These are phyloP conservation scores for Mycena vitilis DNA, from an alignment of 768 basidiomycete species.

Conservation along the genomic window DNA sequence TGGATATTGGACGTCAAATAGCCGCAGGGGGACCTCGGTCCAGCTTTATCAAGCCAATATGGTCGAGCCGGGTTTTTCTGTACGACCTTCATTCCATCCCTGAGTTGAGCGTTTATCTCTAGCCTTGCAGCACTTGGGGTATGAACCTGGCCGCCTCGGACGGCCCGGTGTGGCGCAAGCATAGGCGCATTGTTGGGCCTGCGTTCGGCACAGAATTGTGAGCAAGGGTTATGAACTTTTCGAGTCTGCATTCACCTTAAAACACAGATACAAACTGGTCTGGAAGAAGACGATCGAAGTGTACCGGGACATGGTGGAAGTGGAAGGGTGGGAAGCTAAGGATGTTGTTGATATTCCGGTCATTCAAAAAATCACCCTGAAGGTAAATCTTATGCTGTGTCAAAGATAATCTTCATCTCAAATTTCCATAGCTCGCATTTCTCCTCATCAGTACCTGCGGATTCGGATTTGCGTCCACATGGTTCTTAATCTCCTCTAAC, in stretches of 20 bases:
- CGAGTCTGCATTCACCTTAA: not conserved
- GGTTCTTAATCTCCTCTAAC: slow-evolving; percentile 38
- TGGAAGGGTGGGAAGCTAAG: slow-evolving; percentile 49
- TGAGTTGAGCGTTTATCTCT: not conserved
- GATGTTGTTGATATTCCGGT: slow-evolving; percentile 43
- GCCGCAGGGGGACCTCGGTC: slow-evolving; percentile 52
- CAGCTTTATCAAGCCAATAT: slow-evolving; percentile 52
- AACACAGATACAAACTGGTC: slow-evolving; percentile 52
- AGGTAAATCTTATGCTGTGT: slow-evolving; percentile 39
- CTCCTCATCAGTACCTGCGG: slow-evolving; percentile 58
- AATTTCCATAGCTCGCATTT: slow-evolving; percentile 51
- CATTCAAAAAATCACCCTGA: slow-evolving; percentile 50
- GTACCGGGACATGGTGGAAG: slow-evolving; percentile 53
- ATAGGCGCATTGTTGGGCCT: slow-evolving; percentile 48
- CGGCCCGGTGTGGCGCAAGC: slow-evolving; percentile 47
- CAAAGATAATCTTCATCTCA: not conserved
- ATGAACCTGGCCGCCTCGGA: slow-evolving; percentile 46
- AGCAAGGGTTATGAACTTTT: not conserved
- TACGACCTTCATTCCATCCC: too few species aligned
- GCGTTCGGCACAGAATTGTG: slow-evolving; percentile 46
- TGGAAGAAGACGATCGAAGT: slow-evolving; percentile 53
- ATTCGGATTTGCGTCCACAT: slow-evolving; percentile 58
- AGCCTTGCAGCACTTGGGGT: slow-evolving; percentile 42
- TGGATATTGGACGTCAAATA: slow-evolving; percentile 61
- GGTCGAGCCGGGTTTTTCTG: too few species aligned